These are phyloP conservation scores for Colletotrichum paranaense DNA, from an alignment of 2,329 filamentous ascomycete species.

Conservation along the genomic window DNA sequence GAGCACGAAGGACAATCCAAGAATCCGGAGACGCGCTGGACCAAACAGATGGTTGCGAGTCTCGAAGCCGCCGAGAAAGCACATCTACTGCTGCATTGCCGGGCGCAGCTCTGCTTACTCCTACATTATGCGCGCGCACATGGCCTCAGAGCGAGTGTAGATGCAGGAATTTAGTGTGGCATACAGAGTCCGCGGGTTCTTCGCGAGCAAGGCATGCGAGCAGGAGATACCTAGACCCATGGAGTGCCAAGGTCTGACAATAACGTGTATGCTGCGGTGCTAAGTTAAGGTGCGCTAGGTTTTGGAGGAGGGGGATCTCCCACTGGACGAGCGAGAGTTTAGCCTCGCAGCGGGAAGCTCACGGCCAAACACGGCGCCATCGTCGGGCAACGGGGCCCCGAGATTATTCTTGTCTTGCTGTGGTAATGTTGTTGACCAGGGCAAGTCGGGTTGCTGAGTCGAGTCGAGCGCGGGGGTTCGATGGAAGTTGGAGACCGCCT, in stretches of 20 bases:
- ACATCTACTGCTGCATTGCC: not conserved
- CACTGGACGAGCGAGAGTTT: constrained; percentile 23
- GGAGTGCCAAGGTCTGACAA: not conserved
- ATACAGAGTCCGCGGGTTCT: not conserved
- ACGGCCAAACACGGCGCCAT: constrained; percentile 12
- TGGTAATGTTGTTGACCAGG: constrained; percentile 1
- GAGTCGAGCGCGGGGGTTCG: not conserved
- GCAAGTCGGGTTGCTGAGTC: constrained; percentile 11
- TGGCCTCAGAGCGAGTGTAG: not conserved
- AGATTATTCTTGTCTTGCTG: constrained; percentile 1
- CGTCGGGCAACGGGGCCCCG: constrained; percentile 8
- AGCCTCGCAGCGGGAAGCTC: constrained; percentile 28
- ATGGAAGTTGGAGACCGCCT: not conserved
- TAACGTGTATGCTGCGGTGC: not conserved
- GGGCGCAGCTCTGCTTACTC: constrained; percentile 9
- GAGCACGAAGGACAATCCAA: not conserved
- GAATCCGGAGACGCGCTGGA: not conserved
- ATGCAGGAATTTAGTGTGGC: constrained; percentile 15
- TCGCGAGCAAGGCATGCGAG: not conserved
- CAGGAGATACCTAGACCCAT: not conserved
- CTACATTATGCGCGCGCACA: constrained; percentile 5
- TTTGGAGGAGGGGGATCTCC: constrained; percentile 18
- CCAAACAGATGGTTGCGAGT: not conserved
- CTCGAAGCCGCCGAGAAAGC: not conserved
- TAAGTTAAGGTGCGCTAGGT: not conserved